A percentile compares a stretch with the other conserved stretches of the same genome.
These are phyloP conservation scores for Mangifera indica DNA, from an alignment of 345 rosid species.

Conservation along the genomic window DNA sequence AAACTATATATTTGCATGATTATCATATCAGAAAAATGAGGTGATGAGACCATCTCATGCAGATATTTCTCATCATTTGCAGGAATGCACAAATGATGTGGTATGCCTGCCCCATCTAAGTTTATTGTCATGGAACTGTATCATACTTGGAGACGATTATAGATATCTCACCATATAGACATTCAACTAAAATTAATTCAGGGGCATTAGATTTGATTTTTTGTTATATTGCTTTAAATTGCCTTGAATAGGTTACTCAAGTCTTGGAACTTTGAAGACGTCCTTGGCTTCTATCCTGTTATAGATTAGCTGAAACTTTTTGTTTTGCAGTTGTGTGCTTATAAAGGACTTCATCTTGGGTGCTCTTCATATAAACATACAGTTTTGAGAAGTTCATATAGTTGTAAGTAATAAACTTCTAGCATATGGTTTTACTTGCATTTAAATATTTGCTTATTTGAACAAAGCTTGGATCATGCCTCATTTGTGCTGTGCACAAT, in stretches of 20 bases:
- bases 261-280: neutral
- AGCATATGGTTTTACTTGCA: slow-evolving; percentile 9
- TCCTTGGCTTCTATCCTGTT: neutral
- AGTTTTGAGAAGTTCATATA: slow-evolving; percentile 30
- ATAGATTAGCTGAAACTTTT: neutral
- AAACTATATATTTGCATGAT: no score
- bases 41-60: no score
- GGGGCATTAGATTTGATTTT: neutral
- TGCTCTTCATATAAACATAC: slow-evolving; percentile 21
- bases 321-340: slow-evolving; percentile 36
- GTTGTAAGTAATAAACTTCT: slow-evolving; percentile 38
- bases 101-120: no score
- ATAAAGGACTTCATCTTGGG: slow-evolving; percentile 30
- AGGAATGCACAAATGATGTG: no score
- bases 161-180: no score
- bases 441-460: neutral
- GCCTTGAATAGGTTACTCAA: neutral
- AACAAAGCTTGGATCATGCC: neutral
- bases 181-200: no score
- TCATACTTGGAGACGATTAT: no score
- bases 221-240: neutral
- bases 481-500: neutral
- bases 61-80: no score
- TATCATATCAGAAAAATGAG: no score
- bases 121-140: no score